phyloP scores from a whole-genome alignment of 495 filamentous ascomycete species.

The Chaetomidium leptoderma region DNA sequence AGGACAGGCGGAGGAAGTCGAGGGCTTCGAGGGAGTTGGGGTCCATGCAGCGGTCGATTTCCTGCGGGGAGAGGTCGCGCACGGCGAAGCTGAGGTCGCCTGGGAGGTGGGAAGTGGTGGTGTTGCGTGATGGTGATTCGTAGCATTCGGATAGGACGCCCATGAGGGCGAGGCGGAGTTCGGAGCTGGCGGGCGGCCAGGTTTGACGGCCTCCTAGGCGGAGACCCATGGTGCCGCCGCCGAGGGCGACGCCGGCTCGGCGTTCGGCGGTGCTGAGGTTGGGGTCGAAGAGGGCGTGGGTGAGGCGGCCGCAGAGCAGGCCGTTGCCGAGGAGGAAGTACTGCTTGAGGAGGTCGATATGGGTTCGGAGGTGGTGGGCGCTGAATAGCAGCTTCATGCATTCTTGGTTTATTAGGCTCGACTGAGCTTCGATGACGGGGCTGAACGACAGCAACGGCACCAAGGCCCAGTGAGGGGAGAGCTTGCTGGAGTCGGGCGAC shows the following conservation, averaged over 20 bases:
- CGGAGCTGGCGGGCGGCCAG: conserved; percentile 92
- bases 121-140: conserved; percentile 22
- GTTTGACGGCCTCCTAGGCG: conserved; percentile 68
- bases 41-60: conserved; percentile 74
- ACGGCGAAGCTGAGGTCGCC: conserved; percentile 83
- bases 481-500: conserved; percentile 22
- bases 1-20: conserved; percentile 85
- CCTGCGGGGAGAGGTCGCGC: conserved; percentile 68
- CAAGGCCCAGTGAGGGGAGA: conserved; percentile 68
- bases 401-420: conserved; percentile 68
- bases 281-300: conserved; percentile 79
- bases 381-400: conserved; percentile 77
- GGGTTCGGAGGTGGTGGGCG: conserved; percentile 65
- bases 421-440: conserved; percentile 68
- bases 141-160: conserved; percentile 79
- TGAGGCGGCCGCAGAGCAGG: conserved; percentile 71
- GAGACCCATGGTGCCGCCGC: conserved; percentile 71
- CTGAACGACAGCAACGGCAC: conserved; percentile 70
- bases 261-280: conserved; percentile 78
- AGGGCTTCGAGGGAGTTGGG: conserved; percentile 76
- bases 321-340: conserved; percentile 85
- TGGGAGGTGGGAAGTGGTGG: conserved; percentile 56
- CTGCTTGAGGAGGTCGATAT: conserved; percentile 69
- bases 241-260: conserved; percentile 59
- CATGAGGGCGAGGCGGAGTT: conserved; percentile 81